Evolutionary conservation across 2,329 filamentous ascomycete genomes (phyloP), one percentile per base, ranked within the genome.

Genomic region (Arthrobotrys musiformis): DNA sequence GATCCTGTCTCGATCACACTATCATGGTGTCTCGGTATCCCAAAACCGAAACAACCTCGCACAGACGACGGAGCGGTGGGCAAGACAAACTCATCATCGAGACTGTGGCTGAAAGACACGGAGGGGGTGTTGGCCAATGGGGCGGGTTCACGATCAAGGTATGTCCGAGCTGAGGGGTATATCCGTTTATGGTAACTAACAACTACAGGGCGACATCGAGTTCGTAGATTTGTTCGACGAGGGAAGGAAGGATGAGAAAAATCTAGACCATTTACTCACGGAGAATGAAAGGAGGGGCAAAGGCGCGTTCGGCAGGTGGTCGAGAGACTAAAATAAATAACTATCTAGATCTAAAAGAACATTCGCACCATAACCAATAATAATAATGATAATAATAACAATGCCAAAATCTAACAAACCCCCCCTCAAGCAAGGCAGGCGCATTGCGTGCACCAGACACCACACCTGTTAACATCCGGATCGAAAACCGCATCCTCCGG

Each of bases 1-100:
- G 37, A 37, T 61, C 64, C 8, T 48, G 40, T 42, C 17, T 77
- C 13, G 73, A 77, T 24, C 24, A 37, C 30, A 67, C 33, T 13
- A 30, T 77, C 5, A 46, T 77, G 60, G 50, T 70, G 17, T 77
- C 73, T 7, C 24, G 66, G n/a, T 77, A 77, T 28, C 66, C 60
- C 7, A 35, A 44, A 7, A 64, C 69, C 17, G 66, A 67, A n/a
- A 26, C 37, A 19, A 63, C 35, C 35, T 46, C 40, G 19, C 60
- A 67, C 30, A 52, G 61, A 56, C 58, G 73, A 3, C 26, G 73
- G 28, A 77, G 73, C 24, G 66, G 30, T 13, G 60, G 73, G 3
- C 60, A 61, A 19, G 73, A 77, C 8, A 54, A 46, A 22, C 56
- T 66, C 40, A 44, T 77, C 5, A 37, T 67, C 9, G 73, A 77